phyloP scores from a whole-genome alignment of 2,329 filamentous ascomycete genomes.

The Aciculosporium take region DNA sequence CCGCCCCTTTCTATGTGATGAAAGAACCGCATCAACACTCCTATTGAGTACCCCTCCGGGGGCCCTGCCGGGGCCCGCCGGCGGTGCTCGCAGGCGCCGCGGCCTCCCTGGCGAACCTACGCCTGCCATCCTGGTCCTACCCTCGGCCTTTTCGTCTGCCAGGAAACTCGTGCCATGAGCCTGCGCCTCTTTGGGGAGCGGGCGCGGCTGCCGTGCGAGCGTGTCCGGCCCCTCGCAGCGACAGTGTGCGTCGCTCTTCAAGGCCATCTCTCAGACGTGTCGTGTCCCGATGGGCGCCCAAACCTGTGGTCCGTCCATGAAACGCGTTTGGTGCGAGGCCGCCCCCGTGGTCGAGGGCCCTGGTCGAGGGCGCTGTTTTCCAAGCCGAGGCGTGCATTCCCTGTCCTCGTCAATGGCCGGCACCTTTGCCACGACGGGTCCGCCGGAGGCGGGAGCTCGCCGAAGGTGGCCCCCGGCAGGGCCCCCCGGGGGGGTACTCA shows the following conservation, averaged over 20 bases:
- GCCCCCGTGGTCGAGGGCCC: slow-evolving; percentile 59
- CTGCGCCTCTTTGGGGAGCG: no score
- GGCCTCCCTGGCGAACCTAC: no score
- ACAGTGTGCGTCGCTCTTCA: not conserved
- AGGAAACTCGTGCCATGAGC: no score
- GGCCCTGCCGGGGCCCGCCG: no score
- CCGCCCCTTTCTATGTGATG: no score
- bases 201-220: not conserved
- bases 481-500: no score
- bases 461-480: no score
- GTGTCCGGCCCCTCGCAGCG: not conserved
- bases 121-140: no score
- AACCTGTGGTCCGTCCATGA: slow-evolving; percentile 48
- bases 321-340: slow-evolving; percentile 56
- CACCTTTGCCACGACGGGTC: slow-evolving; percentile 27
- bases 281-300: slow-evolving; percentile 37
- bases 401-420: slow-evolving; percentile 51
- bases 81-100: no score
- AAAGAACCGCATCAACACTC: no score
- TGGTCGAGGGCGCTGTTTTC: slow-evolving; percentile 51
- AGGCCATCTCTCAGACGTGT: slow-evolving; percentile 22
- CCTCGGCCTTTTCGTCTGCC: no score
- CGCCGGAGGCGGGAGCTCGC: not conserved
- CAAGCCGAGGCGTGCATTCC: slow-evolving; percentile 83
- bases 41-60: no score